Percentiles rank a stretch among this genome's conserved stretches.
Conservation (phyloP, 2,329 filamentous ascomycete genomes). For the Fusarium siculi region DNA sequence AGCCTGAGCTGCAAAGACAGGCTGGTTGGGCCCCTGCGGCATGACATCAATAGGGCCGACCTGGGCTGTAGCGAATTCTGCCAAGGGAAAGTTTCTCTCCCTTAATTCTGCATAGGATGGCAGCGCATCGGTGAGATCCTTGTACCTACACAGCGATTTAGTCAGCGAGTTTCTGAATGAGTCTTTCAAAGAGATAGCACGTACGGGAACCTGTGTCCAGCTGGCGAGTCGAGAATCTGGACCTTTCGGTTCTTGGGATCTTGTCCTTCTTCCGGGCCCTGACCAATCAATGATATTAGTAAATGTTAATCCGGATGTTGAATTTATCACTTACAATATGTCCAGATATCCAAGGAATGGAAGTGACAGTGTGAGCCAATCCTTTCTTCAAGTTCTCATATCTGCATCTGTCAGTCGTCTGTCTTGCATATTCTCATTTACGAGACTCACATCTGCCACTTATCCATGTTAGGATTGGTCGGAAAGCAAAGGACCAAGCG, state of each 20-base stretch:
- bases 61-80: neutral
- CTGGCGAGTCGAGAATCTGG: neutral
- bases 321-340: neutral
- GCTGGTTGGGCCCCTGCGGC: neutral
- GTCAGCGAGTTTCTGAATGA: neutral
- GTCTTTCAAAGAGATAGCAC: rapidly evolving
- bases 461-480: neutral
- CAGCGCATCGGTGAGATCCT: neutral
- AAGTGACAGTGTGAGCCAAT: neutral
- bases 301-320: rapidly evolving
- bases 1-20: neutral
- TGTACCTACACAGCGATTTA: neutral
- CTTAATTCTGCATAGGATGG: neutral
- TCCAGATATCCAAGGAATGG: neutral
- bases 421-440: rapidly evolving
- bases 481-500: neutral
- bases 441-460: neutral
- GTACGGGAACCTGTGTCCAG: neutral
- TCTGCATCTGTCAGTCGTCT: neutral
- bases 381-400: neutral
- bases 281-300: neutral
- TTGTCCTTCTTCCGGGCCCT: neutral
- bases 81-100: neutral
- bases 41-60: neutral
- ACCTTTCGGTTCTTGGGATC: neutral